Percentiles rank a stretch among this genome's conserved stretches.
Evolutionary conservation across 2,329 filamentous ascomycete genomes (phyloP).

Genomic region (Monascus ruber): DNA sequence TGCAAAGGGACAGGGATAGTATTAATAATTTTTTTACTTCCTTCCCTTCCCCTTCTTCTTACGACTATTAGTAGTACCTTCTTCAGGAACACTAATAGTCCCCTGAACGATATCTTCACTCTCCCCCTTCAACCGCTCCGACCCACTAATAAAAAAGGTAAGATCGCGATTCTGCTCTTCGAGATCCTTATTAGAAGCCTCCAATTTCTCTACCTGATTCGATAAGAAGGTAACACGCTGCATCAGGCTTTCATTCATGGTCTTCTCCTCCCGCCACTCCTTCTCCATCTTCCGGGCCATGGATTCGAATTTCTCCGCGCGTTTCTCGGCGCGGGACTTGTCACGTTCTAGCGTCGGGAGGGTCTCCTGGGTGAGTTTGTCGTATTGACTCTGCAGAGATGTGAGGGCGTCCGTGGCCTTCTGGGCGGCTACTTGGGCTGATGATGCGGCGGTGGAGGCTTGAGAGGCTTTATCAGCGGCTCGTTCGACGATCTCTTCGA

Average conservation of each 20-base stretch:
- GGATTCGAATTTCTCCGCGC: slow-evolving; percentile 59
- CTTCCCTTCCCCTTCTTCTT: slow-evolving; percentile 33
- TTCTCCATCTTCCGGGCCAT: slow-evolving; percentile 66
- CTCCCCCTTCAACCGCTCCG: slow-evolving; percentile 63
- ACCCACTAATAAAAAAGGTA: slow-evolving; percentile 74
- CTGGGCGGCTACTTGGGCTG: slow-evolving; percentile 53
- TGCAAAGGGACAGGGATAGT: too few relatives aligned
- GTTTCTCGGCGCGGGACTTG: slow-evolving; percentile 54
- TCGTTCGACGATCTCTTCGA: slow-evolving; percentile 82
- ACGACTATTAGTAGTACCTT: slow-evolving; percentile 27
- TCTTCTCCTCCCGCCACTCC: slow-evolving; percentile 76
- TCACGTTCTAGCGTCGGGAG: slow-evolving; percentile 63
- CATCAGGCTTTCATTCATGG: slow-evolving; percentile 69
- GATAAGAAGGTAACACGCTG: slow-evolving; percentile 59
- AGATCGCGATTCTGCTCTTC: slow-evolving; percentile 80
- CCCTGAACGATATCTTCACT: slow-evolving; percentile 67
- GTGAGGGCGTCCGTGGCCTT: slow-evolving; percentile 44
- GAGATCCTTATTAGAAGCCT: slow-evolving; percentile 56
- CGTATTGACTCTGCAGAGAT: slow-evolving; percentile 47
- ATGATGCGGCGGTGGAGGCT: slow-evolving; percentile 45
- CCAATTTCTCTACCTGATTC: slow-evolving; percentile 46
- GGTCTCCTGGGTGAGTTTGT: slow-evolving; percentile 42
- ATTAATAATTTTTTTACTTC: neutral
- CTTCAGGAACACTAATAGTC: slow-evolving; percentile 54
- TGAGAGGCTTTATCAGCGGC: slow-evolving; percentile 79